phyloP scores from a whole-genome alignment of 1,284 basidiomycete species.

The Pascua sp. region DNA sequence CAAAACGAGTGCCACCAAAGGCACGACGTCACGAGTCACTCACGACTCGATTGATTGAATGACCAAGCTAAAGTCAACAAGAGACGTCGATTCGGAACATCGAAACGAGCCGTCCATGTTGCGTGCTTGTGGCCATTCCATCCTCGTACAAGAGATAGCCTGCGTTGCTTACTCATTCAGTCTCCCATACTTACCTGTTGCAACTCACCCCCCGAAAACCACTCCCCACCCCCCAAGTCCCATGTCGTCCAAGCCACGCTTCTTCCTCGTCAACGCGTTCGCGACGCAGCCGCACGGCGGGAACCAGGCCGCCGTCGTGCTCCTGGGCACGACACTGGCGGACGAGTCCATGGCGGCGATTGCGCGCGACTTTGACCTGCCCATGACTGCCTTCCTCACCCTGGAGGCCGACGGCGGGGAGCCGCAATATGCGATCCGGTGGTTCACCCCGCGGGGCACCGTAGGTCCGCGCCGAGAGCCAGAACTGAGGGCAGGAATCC shows the following conservation, averaged over 20 bases:
- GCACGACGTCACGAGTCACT: too few relatives aligned
- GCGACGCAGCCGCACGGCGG: conserved; percentile 26
- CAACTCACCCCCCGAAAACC: too few relatives aligned
- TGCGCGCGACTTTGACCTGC: conserved; percentile 32
- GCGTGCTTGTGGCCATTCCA: too few relatives aligned
- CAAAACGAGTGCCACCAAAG: too few relatives aligned
- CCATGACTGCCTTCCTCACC: conserved; percentile 34
- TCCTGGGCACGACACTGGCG: conserved; percentile 24
- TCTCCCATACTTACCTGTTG: too few relatives aligned
- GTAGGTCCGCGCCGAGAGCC: conserved; percentile 16
- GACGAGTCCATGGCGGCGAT: conserved; percentile 19
- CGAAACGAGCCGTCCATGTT: too few relatives aligned
- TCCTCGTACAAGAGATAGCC: too few relatives aligned
- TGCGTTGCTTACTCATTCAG: too few relatives aligned
- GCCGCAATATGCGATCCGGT: conserved; percentile 20
- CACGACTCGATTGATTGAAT: too few relatives aligned
- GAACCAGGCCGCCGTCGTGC: conserved; percentile 39
- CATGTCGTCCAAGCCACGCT: background rate
- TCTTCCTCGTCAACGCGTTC: conserved; percentile 40
- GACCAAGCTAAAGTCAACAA: too few relatives aligned
- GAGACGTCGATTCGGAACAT: too few relatives aligned
- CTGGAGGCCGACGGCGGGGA: conserved; percentile 13
- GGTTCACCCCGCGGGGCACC: conserved; percentile 31
- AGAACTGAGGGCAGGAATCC: conserved; percentile 27
- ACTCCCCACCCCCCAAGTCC: too few relatives aligned